Evolutionary conservation across 768 basidiomycete genomes (phyloP).

Genomic region (Pulveroboletus sp.): DNA sequence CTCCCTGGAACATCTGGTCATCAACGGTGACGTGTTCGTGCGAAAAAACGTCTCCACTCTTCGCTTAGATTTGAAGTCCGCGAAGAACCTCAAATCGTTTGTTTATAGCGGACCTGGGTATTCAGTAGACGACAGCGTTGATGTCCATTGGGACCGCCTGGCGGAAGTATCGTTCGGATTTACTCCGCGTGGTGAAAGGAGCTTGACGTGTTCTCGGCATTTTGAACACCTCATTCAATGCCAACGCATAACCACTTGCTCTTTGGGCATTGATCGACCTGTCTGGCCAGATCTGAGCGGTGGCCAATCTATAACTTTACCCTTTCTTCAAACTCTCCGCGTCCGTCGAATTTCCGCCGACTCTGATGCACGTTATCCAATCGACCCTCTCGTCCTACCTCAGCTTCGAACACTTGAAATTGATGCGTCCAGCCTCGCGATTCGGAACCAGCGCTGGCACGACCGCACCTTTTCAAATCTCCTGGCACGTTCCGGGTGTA

Average conservation of each 20-base stretch:
- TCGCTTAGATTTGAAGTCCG: background rate
- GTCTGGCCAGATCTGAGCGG: background rate
- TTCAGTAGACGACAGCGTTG: background rate
- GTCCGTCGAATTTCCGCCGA: slow-evolving; percentile 8
- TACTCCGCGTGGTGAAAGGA: background rate
- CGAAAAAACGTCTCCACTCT: background rate
- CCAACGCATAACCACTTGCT: slow-evolving; percentile 17
- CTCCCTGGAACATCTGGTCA: slow-evolving; percentile 12
- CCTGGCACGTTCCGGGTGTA: slow-evolving; percentile 13
- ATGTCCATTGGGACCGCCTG: slow-evolving; percentile 12
- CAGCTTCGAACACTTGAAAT: slow-evolving; percentile 18
- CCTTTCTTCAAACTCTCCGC: slow-evolving; percentile 13
- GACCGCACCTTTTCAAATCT: slow-evolving; percentile 14
- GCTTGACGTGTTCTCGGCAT: slow-evolving; percentile 2
- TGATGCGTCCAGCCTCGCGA: slow-evolving; percentile 1
- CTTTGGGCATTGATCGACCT: slow-evolving; percentile 12
- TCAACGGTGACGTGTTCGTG: slow-evolving; percentile 1
- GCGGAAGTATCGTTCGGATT: slow-evolving; percentile 13
- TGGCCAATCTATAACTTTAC: slow-evolving; percentile 3
- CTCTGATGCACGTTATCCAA: background rate
- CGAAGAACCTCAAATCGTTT: slow-evolving; percentile 15
- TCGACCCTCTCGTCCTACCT: slow-evolving; percentile 16
- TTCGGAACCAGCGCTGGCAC: slow-evolving; percentile 4
- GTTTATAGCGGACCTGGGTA: slow-evolving; percentile 7
- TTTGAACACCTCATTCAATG: slow-evolving; percentile 9